Conservation (phyloP, 2,329 filamentous ascomycete genomes). For the Fusarium algeriense region DNA sequence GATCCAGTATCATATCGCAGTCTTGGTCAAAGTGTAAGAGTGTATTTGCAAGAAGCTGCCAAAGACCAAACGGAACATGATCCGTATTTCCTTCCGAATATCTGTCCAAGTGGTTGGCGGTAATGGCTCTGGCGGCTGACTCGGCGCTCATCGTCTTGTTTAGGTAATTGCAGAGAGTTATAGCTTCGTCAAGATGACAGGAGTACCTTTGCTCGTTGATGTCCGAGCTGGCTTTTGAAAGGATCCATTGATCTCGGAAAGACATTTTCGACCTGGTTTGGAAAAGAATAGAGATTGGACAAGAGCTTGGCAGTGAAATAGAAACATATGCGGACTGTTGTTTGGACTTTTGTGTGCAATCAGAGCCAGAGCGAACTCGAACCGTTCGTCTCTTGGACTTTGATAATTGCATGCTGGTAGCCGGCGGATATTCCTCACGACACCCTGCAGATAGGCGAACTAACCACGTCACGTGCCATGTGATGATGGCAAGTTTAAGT, state of each 20-base stretch:
- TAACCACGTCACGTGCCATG: not conserved
- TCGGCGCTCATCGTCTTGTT: not conserved
- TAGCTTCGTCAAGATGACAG: slow-evolving; percentile 8
- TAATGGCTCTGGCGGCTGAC: slow-evolving; percentile 4
- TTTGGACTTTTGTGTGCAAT: too few species aligned
- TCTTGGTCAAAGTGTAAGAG: not conserved
- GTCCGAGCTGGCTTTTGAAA: not conserved
- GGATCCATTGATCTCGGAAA: not conserved
- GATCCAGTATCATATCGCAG: not conserved
- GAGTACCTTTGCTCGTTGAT: not conserved
- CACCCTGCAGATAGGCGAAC: not conserved
- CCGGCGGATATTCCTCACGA: not conserved
- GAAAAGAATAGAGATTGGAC: too few species aligned
- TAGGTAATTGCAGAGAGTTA: slow-evolving; percentile 15
- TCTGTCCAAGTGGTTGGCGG: rapidly evolving
- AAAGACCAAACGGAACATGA: not conserved
- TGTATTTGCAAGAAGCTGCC: not conserved
- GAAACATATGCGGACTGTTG: too few species aligned
- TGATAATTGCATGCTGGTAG: not conserved
- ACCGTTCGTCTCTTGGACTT: too few species aligned
- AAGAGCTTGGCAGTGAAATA: too few species aligned
- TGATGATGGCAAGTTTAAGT: rapidly evolving
- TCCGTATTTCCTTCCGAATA: not conserved
- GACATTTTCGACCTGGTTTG: not conserved
- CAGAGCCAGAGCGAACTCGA: too few species aligned